Base-by-base conservation (phyloP, 257 asterid species). In the Jacaranda copaia region DNA sequence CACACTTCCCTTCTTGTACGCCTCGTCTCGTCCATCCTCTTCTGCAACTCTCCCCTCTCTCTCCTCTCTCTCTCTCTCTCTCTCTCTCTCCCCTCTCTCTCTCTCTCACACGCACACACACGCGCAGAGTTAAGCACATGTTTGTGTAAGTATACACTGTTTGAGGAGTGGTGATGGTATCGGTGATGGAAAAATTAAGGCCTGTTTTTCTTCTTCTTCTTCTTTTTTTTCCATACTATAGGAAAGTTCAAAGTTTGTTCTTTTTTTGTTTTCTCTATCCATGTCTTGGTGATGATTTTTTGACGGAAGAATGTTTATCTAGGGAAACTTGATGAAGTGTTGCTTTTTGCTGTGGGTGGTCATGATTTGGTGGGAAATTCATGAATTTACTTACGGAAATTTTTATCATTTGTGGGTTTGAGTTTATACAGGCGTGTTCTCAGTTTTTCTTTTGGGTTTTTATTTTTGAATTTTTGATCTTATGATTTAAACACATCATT, bases 1-100 rank as follows among this genome's bases (percentile, higher is more conserved):
- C 5, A 8, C 61, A 10, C 76, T 61, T 48, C 62, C 38, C 52
- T 73, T 62, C 82, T 63, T 80, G 79, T 80, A 84, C 88, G 85
- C 85, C 79, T 36, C 15, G 32, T 58, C 72, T 18, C 16, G 14
- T 39, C 64, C 39, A 10, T 56, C 73, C 15, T 40, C 7, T 43
- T 69, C 76, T 73, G 60, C 86, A 45, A 69, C 67, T 75, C 39
- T 49, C 60, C 66, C 12, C 25, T 67, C 32, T 62, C 58, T 59
- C 32, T 58, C 0, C 58, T 19, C 73, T 57, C 39, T 19, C 36
- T 46, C 15, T 5, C 77, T 32, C 76, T 32, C 48, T 64, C 64
- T 81, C 69, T 39, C 52, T 58, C 72, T 58, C 66, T 36, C 5
- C 4, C 55, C n/a, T 68, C 63, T 81, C 69, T 51, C 51, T 45